A percentile compares a stretch with the other conserved stretches of the same genome.
Evolutionary conservation across 106 monocot species (phyloP).

Genomic region (Alisma plantagoaquatica): DNA sequence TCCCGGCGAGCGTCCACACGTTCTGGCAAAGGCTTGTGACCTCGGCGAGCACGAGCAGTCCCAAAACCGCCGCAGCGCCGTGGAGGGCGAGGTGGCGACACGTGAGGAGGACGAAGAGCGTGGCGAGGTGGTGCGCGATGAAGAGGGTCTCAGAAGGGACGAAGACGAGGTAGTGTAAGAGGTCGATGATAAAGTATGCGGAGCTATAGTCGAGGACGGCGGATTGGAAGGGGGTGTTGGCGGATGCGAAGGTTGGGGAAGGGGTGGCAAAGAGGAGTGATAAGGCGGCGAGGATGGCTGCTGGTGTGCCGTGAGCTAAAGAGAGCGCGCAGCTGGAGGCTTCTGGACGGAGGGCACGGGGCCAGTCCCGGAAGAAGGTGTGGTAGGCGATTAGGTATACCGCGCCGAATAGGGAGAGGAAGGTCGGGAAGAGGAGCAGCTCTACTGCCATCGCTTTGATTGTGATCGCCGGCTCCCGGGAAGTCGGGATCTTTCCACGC

Average conservation of each 20-base stretch:
- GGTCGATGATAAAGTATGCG: conserved; percentile 75
- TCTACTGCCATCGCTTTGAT: too few species aligned
- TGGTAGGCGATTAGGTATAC: conserved; percentile 52
- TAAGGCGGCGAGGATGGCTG: conserved; percentile 34
- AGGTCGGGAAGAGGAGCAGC: conserved; percentile 20
- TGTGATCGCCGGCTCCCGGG: too few species aligned
- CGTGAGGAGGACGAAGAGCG: conserved; percentile 88
- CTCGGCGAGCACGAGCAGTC: conserved; percentile 72
- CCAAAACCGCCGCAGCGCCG: conserved; percentile 62
- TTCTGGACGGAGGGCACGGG: conserved; percentile 45
- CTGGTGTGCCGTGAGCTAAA: conserved; percentile 67
- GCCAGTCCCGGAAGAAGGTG: conserved; percentile 70
- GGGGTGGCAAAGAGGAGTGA: conserved; percentile 27
- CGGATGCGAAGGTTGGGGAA: conserved; percentile 30
- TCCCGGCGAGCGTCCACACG: conserved; percentile 72
- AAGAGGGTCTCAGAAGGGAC: conserved; percentile 65
- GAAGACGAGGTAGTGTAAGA: conserved; percentile 73
- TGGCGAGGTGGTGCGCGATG: conserved; percentile 96
- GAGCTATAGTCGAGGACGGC: conserved; percentile 84
- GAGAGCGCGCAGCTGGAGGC: conserved; percentile 87
- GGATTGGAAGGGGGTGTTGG: conserved; percentile 47
- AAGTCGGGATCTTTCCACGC: too few species aligned
- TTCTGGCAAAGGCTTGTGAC: conserved; percentile 85
- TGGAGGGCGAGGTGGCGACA: conserved; percentile 64
- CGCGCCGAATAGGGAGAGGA: conserved; percentile 43